Conservation (phyloP, 441 rosid species). For the Mallotus repandus region DNA sequence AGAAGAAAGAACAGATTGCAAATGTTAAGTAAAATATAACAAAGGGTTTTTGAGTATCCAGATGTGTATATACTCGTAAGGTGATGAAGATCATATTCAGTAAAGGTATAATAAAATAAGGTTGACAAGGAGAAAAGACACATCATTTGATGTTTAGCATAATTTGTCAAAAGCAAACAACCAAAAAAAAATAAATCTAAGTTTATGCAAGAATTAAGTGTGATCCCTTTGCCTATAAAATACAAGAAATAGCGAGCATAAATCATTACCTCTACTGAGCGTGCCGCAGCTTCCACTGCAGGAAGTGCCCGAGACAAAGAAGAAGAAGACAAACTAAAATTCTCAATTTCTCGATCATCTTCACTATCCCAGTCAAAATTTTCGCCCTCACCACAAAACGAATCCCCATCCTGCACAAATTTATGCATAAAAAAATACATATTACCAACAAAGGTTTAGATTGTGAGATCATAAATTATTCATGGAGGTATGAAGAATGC, state of each 20-base stretch:
- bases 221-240: background rate
- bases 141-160: background rate
- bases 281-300: conserved; percentile 30
- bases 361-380: conserved; percentile 59
- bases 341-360: conserved; percentile 62
- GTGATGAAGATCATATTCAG: background rate
- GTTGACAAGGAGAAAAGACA: background rate
- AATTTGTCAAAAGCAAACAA: background rate
- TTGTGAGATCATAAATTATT: background rate
- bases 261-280: conserved; percentile 36
- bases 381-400: conserved; percentile 37
- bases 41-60: background rate
- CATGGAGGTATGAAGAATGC: background rate
- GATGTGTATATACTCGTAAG: background rate
- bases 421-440: conserved; percentile 3
- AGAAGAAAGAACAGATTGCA: background rate
- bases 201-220: background rate
- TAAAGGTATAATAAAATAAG: background rate
- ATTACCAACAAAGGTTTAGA: background rate
- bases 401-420: conserved; percentile 38
- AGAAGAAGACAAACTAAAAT: conserved; percentile 29
- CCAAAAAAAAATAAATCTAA: background rate
- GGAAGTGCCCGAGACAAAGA: conserved; percentile 28
- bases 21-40: background rate
- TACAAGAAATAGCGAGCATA: background rate